Percentiles rank a stretch among this genome's conserved stretches.
Conservation (phyloP, 2,329 filamentous ascomycete genomes). For the Neospermospora avenae region DNA sequence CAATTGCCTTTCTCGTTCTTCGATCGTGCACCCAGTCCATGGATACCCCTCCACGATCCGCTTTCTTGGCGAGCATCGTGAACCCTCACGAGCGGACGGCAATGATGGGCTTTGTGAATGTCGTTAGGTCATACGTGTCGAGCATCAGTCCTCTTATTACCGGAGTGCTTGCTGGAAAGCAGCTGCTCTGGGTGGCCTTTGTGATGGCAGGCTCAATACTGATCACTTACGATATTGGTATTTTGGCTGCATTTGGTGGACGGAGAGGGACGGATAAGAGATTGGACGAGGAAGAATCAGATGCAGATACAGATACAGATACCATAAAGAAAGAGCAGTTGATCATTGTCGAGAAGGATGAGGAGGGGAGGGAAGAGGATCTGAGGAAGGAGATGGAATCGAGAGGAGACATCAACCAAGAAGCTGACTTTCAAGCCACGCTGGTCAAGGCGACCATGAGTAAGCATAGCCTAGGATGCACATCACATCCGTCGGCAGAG, state of each 20-base stretch:
- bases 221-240: slow-evolving; percentile 54
- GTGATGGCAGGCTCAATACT: slow-evolving; percentile 60
- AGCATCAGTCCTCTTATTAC: slow-evolving; percentile 61
- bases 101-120: slow-evolving; percentile 67
- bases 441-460: too few relatives aligned
- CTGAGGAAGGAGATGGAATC: too few relatives aligned
- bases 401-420: too few relatives aligned
- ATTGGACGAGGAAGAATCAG: neutral
- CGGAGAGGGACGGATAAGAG: neutral
- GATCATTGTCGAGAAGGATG: too few relatives aligned
- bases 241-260: slow-evolving; percentile 47
- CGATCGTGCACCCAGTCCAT: slow-evolving; percentile 62
- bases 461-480: too few relatives aligned
- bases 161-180: slow-evolving; percentile 54
- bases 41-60: slow-evolving; percentile 67
- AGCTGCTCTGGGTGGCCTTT: slow-evolving; percentile 59
- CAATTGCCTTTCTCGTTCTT: slow-evolving; percentile 58
- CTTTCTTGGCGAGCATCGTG: slow-evolving; percentile 65
- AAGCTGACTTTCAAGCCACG: too few relatives aligned
- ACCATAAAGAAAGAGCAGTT: too few relatives aligned
- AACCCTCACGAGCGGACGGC: slow-evolving; percentile 64
- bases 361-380: too few relatives aligned
- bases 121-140: slow-evolving; percentile 62
- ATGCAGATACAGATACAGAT: too few relatives aligned
- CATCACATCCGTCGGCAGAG: too few relatives aligned